A percentile compares a stretch with the other conserved stretches of the same genome.
phyloP scores from a whole-genome alignment of 345 rosid species.

The Cardiospermum halicacabum region DNA sequence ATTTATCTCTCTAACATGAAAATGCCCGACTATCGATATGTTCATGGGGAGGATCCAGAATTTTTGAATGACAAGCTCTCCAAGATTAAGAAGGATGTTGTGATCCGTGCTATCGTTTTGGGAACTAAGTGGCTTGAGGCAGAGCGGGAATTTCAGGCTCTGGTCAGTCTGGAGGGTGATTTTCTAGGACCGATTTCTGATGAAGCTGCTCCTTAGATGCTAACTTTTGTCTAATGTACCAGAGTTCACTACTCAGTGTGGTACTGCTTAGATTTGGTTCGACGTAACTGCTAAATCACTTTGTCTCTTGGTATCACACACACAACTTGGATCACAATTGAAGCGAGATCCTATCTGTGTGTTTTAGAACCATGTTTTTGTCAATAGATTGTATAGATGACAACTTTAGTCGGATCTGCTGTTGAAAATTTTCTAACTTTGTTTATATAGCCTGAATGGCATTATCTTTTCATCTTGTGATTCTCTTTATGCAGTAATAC shows the following conservation, averaged over 20 bases:
- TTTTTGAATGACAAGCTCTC: constrained; percentile 61
- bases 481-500: background rate
- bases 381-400: background rate
- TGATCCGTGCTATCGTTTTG: constrained; percentile 57
- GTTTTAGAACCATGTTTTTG: no score
- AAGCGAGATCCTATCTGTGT: no score
- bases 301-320: no score
- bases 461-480: background rate
- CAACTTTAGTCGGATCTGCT: background rate
- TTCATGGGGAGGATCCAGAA: constrained; percentile 63
- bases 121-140: constrained; percentile 77
- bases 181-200: constrained; percentile 55
- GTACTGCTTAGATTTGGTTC: no score
- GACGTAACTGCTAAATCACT: no score
- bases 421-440: background rate
- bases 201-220: background rate
- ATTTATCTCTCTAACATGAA: constrained; percentile 50
- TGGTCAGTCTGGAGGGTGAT: constrained; percentile 81
- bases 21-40: constrained; percentile 62
- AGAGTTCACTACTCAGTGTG: no score
- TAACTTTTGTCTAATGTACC: no score
- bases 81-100: constrained; percentile 50
- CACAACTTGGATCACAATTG: no score
- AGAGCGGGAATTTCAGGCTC: constrained; percentile 78
- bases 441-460: background rate